Evolutionary conservation across 495 filamentous ascomycete genomes (phyloP).

Genomic region (Podospora comata): DNA sequence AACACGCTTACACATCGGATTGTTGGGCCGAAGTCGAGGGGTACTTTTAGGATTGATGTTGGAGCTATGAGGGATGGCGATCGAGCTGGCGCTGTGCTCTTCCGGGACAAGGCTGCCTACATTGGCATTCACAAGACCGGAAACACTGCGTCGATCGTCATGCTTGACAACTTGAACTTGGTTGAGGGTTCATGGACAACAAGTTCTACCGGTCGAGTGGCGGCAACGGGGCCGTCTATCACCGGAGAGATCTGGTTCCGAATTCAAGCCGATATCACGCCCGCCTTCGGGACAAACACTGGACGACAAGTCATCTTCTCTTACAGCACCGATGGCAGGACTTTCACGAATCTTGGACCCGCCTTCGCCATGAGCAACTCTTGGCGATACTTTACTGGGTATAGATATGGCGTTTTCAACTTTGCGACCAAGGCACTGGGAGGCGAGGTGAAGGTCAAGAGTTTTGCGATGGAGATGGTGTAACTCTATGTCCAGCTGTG

Average conservation of each 20-base stretch:
- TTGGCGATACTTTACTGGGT: constrained; percentile 54
- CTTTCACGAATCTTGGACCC: constrained; percentile 43
- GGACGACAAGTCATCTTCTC: constrained; percentile 41
- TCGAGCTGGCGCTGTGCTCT: constrained; percentile 47
- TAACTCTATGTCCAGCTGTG: background rate
- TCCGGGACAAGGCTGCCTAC: constrained; percentile 52
- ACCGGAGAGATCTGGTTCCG: constrained; percentile 43
- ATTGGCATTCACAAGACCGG: constrained; percentile 45
- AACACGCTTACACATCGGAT: constrained; percentile 58
- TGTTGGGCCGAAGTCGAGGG: constrained; percentile 45
- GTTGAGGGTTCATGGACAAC: constrained; percentile 42
- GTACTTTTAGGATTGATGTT: constrained; percentile 48
- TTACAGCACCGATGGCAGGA: constrained; percentile 50
- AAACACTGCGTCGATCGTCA: constrained; percentile 22
- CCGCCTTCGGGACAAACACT: constrained; percentile 31
- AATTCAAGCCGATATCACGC: constrained; percentile 41
- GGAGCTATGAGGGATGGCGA: constrained; percentile 51
- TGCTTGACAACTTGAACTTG: constrained; percentile 30
- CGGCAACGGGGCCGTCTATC: constrained; percentile 29
- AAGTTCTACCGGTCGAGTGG: constrained; percentile 36
- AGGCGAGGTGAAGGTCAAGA: constrained; percentile 45
- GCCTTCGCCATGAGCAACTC: constrained; percentile 42
- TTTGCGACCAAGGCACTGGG: constrained; percentile 53
- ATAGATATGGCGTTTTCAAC: constrained; percentile 58
- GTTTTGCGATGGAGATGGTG: constrained; percentile 25